phyloP scores from a whole-genome alignment of 2,329 filamentous ascomycete species.

The Diaporthe ilicicola region DNA sequence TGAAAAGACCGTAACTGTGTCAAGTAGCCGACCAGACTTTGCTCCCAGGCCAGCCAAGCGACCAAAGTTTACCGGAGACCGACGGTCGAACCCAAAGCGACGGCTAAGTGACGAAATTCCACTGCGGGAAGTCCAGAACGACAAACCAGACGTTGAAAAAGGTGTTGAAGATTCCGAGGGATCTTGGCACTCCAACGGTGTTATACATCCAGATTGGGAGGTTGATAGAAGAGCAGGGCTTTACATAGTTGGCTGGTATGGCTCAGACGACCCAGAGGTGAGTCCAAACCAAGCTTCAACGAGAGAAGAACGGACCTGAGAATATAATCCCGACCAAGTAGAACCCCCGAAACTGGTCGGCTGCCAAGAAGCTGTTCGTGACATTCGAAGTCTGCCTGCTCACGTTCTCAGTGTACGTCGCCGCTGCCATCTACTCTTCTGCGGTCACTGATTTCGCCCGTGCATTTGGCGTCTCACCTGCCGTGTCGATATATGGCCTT shows the following conservation, averaged over 20 bases:
- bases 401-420: conserved; percentile 67
- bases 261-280: conserved; percentile 54
- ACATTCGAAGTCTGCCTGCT: conserved; percentile 40
- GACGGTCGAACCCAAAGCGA: neutral
- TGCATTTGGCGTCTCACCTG: conserved; percentile 60
- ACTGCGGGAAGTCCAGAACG: neutral
- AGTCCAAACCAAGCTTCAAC: neutral
- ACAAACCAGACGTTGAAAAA: neutral
- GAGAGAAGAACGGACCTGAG: neutral
- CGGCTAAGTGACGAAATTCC: neutral
- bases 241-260: conserved; percentile 60
- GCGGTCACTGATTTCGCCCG: conserved; percentile 57
- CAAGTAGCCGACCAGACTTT: neutral
- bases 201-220: neutral
- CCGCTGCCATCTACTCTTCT: conserved; percentile 57
- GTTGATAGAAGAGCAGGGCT: conserved; percentile 59
- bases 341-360: conserved; percentile 49
- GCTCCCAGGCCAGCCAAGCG: neutral
- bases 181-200: neutral
- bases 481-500: conserved; percentile 64
- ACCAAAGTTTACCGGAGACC: neutral
- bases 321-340: neutral
- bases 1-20: neutral
- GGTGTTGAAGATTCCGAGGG: neutral
- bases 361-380: conserved; percentile 47